These are phyloP conservation scores for Pulveroboletus sp. DNA, from an alignment of 1,284 basidiomycete genomes.

Conservation along the genomic window DNA sequence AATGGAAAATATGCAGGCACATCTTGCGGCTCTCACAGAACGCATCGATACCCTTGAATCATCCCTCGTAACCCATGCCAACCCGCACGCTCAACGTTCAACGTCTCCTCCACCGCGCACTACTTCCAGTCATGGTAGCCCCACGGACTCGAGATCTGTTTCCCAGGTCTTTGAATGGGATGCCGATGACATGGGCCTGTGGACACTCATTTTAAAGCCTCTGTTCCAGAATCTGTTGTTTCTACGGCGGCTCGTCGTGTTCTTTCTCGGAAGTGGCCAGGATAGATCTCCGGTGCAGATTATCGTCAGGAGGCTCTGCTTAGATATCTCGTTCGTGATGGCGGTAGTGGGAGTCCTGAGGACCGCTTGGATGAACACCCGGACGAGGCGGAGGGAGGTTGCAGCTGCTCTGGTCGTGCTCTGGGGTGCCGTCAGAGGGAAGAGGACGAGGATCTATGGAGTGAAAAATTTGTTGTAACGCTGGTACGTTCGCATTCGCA, in stretches of 20 bases:
- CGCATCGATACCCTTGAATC: slow-evolving; percentile 75
- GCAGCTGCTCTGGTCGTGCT: slow-evolving; percentile 56
- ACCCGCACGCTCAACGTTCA: slow-evolving; percentile 35
- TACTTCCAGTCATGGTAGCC: slow-evolving; percentile 40
- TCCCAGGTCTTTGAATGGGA: slow-evolving; percentile 49
- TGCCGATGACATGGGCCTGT: slow-evolving; percentile 72
- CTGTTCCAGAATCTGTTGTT: slow-evolving; percentile 45
- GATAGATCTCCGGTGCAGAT: slow-evolving; percentile 59
- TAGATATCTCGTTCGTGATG: slow-evolving; percentile 71
- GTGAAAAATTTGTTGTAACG: slow-evolving; percentile 34
- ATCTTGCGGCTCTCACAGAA: slow-evolving; percentile 87
- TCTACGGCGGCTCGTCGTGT: slow-evolving; percentile 46
- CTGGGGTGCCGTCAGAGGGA: slow-evolving; percentile 70
- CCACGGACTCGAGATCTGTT: slow-evolving; percentile 30
- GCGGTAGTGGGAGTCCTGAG: slow-evolving; percentile 52
- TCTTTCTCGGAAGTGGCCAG: slow-evolving; percentile 52
- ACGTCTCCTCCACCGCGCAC: slow-evolving; percentile 36
- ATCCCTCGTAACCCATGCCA: slow-evolving; percentile 38
- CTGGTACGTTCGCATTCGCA: slow-evolving; percentile 8
- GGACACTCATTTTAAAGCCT: slow-evolving; percentile 69
- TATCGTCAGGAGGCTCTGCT: slow-evolving; percentile 63
- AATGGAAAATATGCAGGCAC: slow-evolving; percentile 82
- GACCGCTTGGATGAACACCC: slow-evolving; percentile 62
- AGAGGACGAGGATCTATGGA: slow-evolving; percentile 34
- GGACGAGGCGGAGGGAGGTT: slow-evolving; percentile 65